These are phyloP conservation scores for Pyrus hybrid DNA, from an alignment of 331 rosid species.

Conservation along the genomic window DNA sequence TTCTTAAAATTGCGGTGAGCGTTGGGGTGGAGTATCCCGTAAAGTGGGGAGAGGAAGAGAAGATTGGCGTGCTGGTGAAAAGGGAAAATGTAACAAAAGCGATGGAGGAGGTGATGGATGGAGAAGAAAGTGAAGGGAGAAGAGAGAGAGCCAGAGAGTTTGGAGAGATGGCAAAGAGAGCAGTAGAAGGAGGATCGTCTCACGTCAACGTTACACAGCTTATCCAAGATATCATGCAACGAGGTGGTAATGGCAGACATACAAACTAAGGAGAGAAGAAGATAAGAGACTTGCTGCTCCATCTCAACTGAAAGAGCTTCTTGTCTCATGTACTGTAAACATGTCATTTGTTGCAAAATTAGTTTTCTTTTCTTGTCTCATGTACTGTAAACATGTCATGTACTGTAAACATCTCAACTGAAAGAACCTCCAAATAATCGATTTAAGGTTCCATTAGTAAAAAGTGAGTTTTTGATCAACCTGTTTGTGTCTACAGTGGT, in stretches of 20 bases:
- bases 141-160: slow-evolving; percentile 26
- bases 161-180: slow-evolving; percentile 28
- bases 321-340: not conserved
- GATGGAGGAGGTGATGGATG: slow-evolving; percentile 16
- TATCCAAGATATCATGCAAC: slow-evolving; percentile 12
- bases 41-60: slow-evolving; percentile 24
- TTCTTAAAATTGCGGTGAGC: slow-evolving; percentile 6
- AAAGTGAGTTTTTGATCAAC: no score
- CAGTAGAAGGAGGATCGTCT: slow-evolving; percentile 24
- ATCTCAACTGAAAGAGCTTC: not conserved
- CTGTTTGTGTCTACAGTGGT: no score
- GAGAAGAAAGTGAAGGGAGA: slow-evolving; percentile 30
- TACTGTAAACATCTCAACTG: no score
- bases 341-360: not conserved
- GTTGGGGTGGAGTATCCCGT: slow-evolving; percentile 15
- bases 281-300: no score
- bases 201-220: not conserved
- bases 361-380: no score
- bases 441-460: no score
- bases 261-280: not conserved
- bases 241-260: not conserved
- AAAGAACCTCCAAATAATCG: no score
- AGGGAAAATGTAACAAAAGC: slow-evolving; percentile 3
- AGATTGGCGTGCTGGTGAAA: slow-evolving; percentile 19
- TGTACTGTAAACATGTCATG: no score